These are phyloP conservation scores for Chenopodium formosanum DNA, from an alignment of 148 eudicot genomes.

Conservation along the genomic window DNA sequence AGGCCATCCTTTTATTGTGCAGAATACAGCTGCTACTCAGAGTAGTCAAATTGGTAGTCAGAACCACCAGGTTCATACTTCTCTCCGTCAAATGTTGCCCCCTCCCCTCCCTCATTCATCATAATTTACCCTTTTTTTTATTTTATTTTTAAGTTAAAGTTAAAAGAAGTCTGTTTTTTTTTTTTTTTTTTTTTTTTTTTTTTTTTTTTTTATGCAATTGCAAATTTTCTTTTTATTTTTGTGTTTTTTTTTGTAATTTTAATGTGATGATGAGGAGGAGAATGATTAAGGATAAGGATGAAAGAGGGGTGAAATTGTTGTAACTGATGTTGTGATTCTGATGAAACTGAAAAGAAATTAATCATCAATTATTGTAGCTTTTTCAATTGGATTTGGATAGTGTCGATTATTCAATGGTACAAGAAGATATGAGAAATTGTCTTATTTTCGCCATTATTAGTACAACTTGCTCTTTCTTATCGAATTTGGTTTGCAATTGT, in stretches of 20 bases:
- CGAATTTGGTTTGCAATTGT: neutral
- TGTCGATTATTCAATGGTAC: slow-evolving; percentile 6
- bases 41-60: neutral
- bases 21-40: slow-evolving; percentile 15
- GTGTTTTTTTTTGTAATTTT: slow-evolving; percentile 10
- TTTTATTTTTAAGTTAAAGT: no score
- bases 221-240: neutral
- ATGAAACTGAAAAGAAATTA: neutral
- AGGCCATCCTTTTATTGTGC: slow-evolving; percentile 58
- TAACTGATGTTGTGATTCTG: slow-evolving; percentile 22
- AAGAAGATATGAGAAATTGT: neutral
- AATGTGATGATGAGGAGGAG: neutral
- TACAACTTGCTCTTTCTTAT: neutral
- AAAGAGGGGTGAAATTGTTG: neutral
- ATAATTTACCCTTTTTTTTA: neutral
- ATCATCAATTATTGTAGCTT: slow-evolving; percentile 19
- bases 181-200: neutral
- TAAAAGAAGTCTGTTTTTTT: neutral
- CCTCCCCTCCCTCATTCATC: slow-evolving; percentile 48
- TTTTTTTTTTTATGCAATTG: neutral
- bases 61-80: slow-evolving; percentile 40
- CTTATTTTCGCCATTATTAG: neutral
- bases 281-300: neutral
- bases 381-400: slow-evolving; percentile 14
- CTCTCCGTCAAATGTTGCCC: slow-evolving; percentile 53